Conservation (phyloP, 495 filamentous ascomycete species). For the Hypoxylon lenormandii region DNA sequence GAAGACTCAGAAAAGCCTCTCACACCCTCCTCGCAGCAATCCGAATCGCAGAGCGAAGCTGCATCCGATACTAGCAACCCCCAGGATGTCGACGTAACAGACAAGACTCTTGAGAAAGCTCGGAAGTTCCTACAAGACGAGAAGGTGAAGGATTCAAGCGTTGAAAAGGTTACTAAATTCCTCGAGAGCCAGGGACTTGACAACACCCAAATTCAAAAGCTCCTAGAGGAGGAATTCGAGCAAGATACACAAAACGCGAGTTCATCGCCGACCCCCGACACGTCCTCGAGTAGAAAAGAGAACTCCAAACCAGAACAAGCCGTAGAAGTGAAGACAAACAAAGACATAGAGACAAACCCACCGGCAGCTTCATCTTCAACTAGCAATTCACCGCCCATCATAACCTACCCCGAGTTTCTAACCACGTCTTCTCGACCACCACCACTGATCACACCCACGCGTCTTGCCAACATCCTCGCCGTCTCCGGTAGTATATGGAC, state of each 20-base stretch:
- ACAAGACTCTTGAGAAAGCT: constrained; percentile 73
- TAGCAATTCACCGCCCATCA: constrained; percentile 80
- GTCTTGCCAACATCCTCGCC: constrained; percentile 82
- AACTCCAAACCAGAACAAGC: constrained; percentile 6
- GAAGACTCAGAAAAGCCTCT: constrained; percentile 30
- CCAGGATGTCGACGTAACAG: constrained; percentile 40
- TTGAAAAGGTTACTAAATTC: constrained; percentile 80
- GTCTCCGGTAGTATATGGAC: constrained; percentile 76
- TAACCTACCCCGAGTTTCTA: constrained; percentile 97
- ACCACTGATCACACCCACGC: constrained; percentile 80
- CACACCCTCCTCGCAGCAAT: constrained; percentile 45
- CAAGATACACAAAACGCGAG: constrained; percentile 48
- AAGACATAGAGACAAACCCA: constrained; percentile 17
- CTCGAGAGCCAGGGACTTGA: constrained; percentile 82
- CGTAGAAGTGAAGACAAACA: constrained; percentile 24
- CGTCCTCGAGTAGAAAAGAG: constrained; percentile 28
- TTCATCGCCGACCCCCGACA: constrained; percentile 30
- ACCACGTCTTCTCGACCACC: constrained; percentile 68
- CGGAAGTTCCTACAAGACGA: constrained; percentile 83
- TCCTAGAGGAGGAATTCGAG: constrained; percentile 66
- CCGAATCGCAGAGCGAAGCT: constrained; percentile 26
- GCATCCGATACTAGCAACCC: constrained; percentile 12
- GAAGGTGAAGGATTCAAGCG: constrained; percentile 74
- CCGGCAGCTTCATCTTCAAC: constrained; percentile 28
- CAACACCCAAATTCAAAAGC: constrained; percentile 72